Base-by-base conservation (phyloP, 2,329 filamentous ascomycete species). In the Exophiala calicioides region DNA sequence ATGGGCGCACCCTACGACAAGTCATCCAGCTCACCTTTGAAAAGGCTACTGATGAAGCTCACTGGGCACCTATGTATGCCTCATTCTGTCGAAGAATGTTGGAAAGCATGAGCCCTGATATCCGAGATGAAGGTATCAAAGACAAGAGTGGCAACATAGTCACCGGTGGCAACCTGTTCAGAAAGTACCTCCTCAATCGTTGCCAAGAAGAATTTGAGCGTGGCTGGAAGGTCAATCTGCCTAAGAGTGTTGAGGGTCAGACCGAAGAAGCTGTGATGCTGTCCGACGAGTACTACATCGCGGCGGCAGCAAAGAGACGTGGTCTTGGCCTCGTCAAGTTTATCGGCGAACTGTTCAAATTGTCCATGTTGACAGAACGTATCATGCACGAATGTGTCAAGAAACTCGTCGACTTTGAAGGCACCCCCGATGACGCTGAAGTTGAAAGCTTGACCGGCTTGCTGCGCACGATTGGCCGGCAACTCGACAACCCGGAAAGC, bases 341-440 rank as follows among this genome's bases (percentile, higher is more conserved):
- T 74, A 98, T 98, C 65, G 93, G 93, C 75, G 93, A 98, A 73
- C 82, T 98, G 34, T 98, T 95, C 82, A 98, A 97, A 78, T 83
- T 98, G 52, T 85, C 86, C 67, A 98, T 98, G 93, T 80, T 98
- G 69, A 98, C 93, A 52, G 88, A 96, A 69, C 88, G 91, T 68
- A 98, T 98, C 72, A 98, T 98, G 93, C 91, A 98, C 75, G 89
- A 96, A 71, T 98, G 93, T 79, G 90, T 98, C 20, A 85, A 90
- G 74, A 95, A 95, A 72, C 81, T 98, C 55, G 88, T 98, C 58
- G 91, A 98, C 72, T 97, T 94, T 70, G 86, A 91, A 64, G 90
- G 88, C 53, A 75, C 89, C 52, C 93, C 93, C 33, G 93, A 98
- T 60, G 93, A 98, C 72, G 88, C 91, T 43, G 90, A 96, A 68